Conservation (phyloP, 2,329 filamentous ascomycete species). For the Dactylellina cionopaga region DNA sequence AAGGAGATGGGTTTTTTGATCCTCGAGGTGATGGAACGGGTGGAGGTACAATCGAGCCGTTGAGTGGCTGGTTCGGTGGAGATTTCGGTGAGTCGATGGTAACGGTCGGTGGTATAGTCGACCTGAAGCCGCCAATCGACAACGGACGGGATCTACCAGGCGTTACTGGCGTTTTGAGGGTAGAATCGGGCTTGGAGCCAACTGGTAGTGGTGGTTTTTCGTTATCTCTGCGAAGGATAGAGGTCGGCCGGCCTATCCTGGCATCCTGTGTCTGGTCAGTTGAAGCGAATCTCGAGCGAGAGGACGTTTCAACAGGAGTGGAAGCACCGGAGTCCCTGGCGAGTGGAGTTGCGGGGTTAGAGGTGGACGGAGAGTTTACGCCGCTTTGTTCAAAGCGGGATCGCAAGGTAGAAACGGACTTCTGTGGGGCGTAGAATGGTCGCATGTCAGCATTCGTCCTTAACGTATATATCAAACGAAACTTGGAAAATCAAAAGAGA, state of each 20-base stretch:
- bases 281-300: slow-evolving; percentile 57
- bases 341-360: slow-evolving; percentile 45
- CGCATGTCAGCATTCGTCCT: slow-evolving; percentile 7
- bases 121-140: slow-evolving; percentile 36
- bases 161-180: slow-evolving; percentile 29
- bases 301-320: slow-evolving; percentile 60
- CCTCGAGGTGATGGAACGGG: slow-evolving; percentile 40
- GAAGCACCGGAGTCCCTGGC: slow-evolving; percentile 59
- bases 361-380: slow-evolving; percentile 60
- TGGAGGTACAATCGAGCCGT: slow-evolving; percentile 7
- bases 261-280: slow-evolving; percentile 48
- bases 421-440: slow-evolving; percentile 58
- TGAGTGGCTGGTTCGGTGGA: slow-evolving; percentile 47
- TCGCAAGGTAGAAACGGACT: slow-evolving; percentile 81
- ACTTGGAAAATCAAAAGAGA: background rate
- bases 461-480: background rate
- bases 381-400: slow-evolving; percentile 81
- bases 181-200: slow-evolving; percentile 22
- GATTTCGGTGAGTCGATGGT: slow-evolving; percentile 56
- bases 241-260: slow-evolving; percentile 56
- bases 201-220: slow-evolving; percentile 37
- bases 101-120: slow-evolving; percentile 53
- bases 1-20: slow-evolving; percentile 43
- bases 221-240: slow-evolving; percentile 54
- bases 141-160: slow-evolving; percentile 37